phyloP scores from a whole-genome alignment of 768 basidiomycete species.

The Dictyophora rubrovolvata region DNA sequence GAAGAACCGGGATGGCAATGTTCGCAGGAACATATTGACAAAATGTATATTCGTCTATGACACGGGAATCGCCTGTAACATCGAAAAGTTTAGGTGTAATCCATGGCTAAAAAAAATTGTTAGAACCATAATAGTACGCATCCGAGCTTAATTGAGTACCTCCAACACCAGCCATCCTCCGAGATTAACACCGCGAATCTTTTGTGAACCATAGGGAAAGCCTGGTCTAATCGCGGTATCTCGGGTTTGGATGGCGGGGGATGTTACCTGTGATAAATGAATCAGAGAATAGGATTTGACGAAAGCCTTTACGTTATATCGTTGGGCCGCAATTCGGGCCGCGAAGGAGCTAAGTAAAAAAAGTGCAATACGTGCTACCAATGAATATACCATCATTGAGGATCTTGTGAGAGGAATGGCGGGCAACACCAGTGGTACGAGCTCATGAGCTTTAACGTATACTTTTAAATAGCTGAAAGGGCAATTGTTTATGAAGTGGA shows the following conservation, averaged over 20 bases:
- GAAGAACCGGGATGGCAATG: conserved; percentile 41
- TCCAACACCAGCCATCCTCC: conserved; percentile 56
- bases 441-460: too few species aligned
- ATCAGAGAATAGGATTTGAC: not conserved
- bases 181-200: conserved; percentile 76
- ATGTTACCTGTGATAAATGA: not conserved
- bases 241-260: not conserved
- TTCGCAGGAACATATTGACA: conserved; percentile 45
- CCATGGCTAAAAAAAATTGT: conserved; percentile 42
- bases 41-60: conserved; percentile 76
- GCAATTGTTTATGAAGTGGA: too few species aligned
- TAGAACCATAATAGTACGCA: not conserved
- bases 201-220: conserved; percentile 64
- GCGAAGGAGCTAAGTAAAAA: too few species aligned
- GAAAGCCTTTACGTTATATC: not conserved
- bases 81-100: conserved; percentile 71
- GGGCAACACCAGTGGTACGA: too few species aligned
- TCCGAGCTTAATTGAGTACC: conserved; percentile 18
- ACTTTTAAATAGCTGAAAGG: too few species aligned
- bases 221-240: conserved; percentile 34
- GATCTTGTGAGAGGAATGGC: too few species aligned
- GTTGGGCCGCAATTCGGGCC: too few species aligned
- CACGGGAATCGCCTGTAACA: conserved; percentile 43
- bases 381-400: too few species aligned
- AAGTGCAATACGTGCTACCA: too few species aligned